Conservation (phyloP, 2,329 filamentous ascomycete genomes). For the Fusarium coicis region DNA sequence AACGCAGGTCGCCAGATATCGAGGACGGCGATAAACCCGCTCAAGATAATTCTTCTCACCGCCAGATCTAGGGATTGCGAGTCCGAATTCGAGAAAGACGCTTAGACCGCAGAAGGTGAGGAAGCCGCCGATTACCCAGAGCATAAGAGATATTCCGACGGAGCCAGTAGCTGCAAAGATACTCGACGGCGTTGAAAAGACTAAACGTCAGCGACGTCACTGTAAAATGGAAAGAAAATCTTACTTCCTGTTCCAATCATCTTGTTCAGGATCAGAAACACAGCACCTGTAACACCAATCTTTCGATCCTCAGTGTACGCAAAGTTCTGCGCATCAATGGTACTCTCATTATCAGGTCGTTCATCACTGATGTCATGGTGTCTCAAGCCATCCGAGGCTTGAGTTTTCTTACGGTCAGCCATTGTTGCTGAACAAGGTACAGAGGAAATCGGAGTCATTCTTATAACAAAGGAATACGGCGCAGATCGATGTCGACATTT, state of each 20-base stretch:
- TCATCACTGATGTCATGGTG: constrained; percentile 33
- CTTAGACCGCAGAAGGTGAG: constrained; percentile 68
- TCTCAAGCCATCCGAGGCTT: constrained; percentile 14
- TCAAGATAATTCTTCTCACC: constrained; percentile 76
- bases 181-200: constrained; percentile 65
- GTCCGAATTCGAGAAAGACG: constrained; percentile 72
- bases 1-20: constrained; percentile 68
- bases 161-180: constrained; percentile 64
- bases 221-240: constrained; percentile 13
- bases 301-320: constrained; percentile 56
- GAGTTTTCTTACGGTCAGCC: constrained; percentile 21
- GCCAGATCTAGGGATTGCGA: constrained; percentile 69
- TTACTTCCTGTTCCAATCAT: constrained; percentile 69
- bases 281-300: constrained; percentile 63
- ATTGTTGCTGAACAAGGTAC: constrained; percentile 3
- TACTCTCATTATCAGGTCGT: constrained; percentile 35
- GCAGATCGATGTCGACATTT: constrained; percentile 29
- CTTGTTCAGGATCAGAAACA: constrained; percentile 67
- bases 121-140: constrained; percentile 55
- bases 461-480: not conserved
- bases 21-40: constrained; percentile 67
- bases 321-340: constrained; percentile 55
- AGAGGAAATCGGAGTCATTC: too few species aligned
- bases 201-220: constrained; percentile 39
- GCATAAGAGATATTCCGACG: constrained; percentile 53